Percentiles rank a stretch among this genome's conserved stretches.
Evolutionary conservation across 2,329 filamentous ascomycete species (phyloP).

Genomic region (Zymoseptoria crescenta): DNA sequence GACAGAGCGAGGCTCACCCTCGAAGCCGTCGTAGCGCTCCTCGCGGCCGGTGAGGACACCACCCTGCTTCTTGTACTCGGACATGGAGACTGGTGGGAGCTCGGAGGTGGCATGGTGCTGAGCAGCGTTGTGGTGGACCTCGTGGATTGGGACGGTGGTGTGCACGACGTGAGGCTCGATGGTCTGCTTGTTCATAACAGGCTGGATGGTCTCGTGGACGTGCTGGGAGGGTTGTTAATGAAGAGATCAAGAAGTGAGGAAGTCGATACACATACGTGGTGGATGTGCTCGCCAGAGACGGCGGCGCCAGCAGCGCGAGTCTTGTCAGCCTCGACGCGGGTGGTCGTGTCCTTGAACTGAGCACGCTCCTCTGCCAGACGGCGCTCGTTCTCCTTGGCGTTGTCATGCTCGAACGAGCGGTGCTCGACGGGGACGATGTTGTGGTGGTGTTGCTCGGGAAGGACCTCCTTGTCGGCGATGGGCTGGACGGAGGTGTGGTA

Average conservation of each 20-base stretch:
- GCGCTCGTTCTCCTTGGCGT: slow-evolving; percentile 41
- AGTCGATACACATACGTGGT: slow-evolving; percentile 36
- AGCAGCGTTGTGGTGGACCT: slow-evolving; percentile 60
- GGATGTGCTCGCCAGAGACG: slow-evolving; percentile 54
- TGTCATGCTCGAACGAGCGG: slow-evolving; percentile 54
- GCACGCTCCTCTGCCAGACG: slow-evolving; percentile 47
- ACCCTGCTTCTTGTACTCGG: slow-evolving; percentile 54
- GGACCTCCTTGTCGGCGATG: slow-evolving; percentile 46
- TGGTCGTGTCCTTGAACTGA: slow-evolving; percentile 46
- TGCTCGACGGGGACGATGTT: slow-evolving; percentile 53
- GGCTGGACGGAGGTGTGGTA: slow-evolving; percentile 65
- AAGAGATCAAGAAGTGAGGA: background rate
- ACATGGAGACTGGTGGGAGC: slow-evolving; percentile 56
- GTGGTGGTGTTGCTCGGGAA: slow-evolving; percentile 57
- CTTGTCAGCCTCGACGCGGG: slow-evolving; percentile 41
- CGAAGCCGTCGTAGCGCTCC: slow-evolving; percentile 52
- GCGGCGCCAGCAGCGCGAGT: slow-evolving; percentile 43
- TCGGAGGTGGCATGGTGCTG: slow-evolving; percentile 59
- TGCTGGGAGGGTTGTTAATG: slow-evolving; percentile 25
- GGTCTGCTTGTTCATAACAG: slow-evolving; percentile 60
- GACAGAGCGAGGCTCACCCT: slow-evolving; percentile 49
- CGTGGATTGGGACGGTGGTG: slow-evolving; percentile 64
- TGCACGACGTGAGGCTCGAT: slow-evolving; percentile 61
- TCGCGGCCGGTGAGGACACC: slow-evolving; percentile 48
- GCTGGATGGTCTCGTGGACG: slow-evolving; percentile 62